Evolutionary conservation across 2,329 filamentous ascomycete genomes (phyloP).

Genomic region (Arthrinium puccinioides): DNA sequence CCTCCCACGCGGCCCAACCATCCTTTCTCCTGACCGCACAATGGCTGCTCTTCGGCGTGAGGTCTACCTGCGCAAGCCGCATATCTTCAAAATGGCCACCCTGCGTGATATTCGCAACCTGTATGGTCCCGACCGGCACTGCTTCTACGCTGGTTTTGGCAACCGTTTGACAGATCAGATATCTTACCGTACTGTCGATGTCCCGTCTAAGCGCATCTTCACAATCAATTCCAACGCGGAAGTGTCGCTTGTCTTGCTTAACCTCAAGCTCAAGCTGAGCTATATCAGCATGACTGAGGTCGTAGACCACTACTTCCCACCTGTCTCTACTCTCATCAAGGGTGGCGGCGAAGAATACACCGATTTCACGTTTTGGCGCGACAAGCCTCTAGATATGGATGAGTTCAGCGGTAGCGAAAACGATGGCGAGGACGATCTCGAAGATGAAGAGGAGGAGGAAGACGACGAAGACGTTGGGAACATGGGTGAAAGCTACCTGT

Average conservation of each 20-base stretch:
- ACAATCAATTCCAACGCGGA: constrained; percentile 98
- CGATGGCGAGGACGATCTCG: constrained; percentile 26
- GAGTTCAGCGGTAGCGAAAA: constrained; percentile 79
- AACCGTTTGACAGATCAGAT: constrained; percentile 95
- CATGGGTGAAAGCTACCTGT: constrained; percentile 37
- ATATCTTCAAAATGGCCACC: constrained; percentile 99
- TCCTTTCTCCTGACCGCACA: constrained; percentile 89
- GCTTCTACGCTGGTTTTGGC: constrained; percentile 95
- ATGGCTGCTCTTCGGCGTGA: constrained; percentile 89
- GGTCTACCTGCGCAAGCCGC: constrained; percentile 90
- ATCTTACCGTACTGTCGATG: constrained; percentile 92
- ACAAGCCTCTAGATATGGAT: constrained; percentile 73
- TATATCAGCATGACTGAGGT: constrained; percentile 97
- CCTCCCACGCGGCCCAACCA: constrained; percentile 84
- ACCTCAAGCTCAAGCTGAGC: constrained; percentile 87
- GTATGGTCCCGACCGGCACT: constrained; percentile 68
- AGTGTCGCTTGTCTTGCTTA: constrained; percentile 83
- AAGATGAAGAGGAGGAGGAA: constrained; percentile 22
- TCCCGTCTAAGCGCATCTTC: constrained; percentile 89
- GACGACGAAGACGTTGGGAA: constrained; percentile 36
- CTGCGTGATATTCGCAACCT: constrained; percentile 87
- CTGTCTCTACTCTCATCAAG: constrained; percentile 77
- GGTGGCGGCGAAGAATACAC: constrained; percentile 92
- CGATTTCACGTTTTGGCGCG: constrained; percentile 95
- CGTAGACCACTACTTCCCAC: constrained; percentile 96